A percentile compares a stretch with the other conserved stretches of the same genome.
phyloP scores from a whole-genome alignment of 768 basidiomycete species.

The Nidularia sp. region DNA sequence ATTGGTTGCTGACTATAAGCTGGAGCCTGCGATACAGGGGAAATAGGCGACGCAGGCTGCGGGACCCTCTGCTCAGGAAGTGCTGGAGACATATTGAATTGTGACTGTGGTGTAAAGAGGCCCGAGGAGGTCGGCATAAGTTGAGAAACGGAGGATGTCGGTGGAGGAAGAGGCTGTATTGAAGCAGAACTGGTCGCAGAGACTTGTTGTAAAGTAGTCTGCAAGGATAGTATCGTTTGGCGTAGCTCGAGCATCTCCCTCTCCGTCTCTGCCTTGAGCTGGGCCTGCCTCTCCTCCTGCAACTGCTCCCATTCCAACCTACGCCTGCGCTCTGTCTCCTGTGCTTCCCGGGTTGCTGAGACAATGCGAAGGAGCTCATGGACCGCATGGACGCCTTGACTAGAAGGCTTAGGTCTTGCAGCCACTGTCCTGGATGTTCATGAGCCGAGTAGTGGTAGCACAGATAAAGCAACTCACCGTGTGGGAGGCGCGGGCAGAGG shows the following conservation, averaged over 20 bases:
- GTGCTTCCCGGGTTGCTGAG: constrained; percentile 51
- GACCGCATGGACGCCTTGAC: constrained; percentile 39
- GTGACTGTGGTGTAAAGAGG: constrained; percentile 26
- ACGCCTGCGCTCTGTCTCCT: constrained; percentile 57
- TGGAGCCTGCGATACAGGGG: constrained; percentile 28
- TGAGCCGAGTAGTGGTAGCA: background rate
- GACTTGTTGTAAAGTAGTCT: constrained; percentile 3
- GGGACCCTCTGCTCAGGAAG: constrained; percentile 20
- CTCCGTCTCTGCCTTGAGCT: constrained; percentile 58
- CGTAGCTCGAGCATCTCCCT: constrained; percentile 34
- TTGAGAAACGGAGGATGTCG: no score
- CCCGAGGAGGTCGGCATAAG: constrained; percentile 3
- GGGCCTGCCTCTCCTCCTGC: constrained; percentile 55
- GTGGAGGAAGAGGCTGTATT: constrained; percentile 7
- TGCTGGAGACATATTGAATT: constrained; percentile 23
- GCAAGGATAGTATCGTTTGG: constrained; percentile 15
- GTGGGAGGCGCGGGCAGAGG: constrained; percentile 26
- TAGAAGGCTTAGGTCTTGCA: constrained; percentile 18
- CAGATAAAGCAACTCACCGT: constrained; percentile 24
- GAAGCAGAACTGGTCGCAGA: constrained; percentile 3
- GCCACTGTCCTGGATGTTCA: background rate
- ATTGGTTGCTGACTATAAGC: constrained; percentile 19
- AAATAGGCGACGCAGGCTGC: constrained; percentile 28
- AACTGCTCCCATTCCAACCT: constrained; percentile 66
- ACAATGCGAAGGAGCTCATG: constrained; percentile 61